These are phyloP conservation scores for Cicer judaicum DNA, from an alignment of 306 rosid species.

Conservation along the genomic window DNA sequence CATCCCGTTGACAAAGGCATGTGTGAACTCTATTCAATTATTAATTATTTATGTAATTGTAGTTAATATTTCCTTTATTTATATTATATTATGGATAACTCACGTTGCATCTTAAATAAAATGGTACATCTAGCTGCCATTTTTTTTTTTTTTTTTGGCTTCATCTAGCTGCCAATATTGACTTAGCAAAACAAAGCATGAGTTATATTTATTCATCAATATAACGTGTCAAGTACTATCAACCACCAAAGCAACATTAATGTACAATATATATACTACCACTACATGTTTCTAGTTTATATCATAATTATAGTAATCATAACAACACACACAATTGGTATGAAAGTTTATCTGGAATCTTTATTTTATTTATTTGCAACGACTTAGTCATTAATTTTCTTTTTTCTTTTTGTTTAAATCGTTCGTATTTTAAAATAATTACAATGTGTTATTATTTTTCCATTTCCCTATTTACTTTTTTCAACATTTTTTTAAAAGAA, in stretches of 20 bases:
- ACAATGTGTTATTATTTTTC: no score
- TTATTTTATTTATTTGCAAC: no score
- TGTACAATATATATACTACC: no score
- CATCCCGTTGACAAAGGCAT: not conserved
- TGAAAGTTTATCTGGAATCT: not conserved
- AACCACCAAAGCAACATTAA: conserved; percentile 20
- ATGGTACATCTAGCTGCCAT: not conserved
- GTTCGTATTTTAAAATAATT: no score
- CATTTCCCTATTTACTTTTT: no score
- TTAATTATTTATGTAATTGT: not conserved
- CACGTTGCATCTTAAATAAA: conserved; percentile 33
- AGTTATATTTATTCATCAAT: not conserved
- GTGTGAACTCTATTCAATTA: conserved; percentile 24
- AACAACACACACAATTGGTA: not conserved
- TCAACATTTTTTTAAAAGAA: no score
- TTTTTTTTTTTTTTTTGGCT: not conserved
- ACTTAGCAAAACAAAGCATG: conserved; percentile 22
- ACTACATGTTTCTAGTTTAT: not conserved
- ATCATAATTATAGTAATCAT: not conserved
- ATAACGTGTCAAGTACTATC: not conserved
- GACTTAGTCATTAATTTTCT: no score
- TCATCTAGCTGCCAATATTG: conserved; percentile 3
- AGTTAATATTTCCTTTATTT: not conserved
- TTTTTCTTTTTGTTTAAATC: no score
- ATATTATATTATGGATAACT: not conserved